phyloP scores from a whole-genome alignment of 495 filamentous ascomycete species.

The Massariosphaeria phaeospora region DNA sequence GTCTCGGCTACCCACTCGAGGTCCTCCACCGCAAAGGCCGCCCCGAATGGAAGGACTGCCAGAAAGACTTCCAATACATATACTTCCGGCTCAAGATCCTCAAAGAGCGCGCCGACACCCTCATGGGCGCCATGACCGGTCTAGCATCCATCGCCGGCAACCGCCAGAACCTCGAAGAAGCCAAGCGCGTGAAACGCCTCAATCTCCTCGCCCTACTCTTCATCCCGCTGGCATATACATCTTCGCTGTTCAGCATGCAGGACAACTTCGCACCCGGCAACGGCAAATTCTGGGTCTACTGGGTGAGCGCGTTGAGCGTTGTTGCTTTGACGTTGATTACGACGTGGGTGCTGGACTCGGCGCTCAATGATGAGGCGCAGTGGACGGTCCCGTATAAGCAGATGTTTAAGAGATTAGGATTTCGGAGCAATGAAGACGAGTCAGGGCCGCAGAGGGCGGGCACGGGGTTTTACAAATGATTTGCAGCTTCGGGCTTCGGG shows the following conservation, averaged over 20 bases:
- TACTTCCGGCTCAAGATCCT: slow-evolving; percentile 29
- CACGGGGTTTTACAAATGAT: slow-evolving; percentile 4
- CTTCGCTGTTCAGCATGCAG: slow-evolving; percentile 26
- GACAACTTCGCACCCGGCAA: slow-evolving; percentile 20
- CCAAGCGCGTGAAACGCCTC: slow-evolving; percentile 26
- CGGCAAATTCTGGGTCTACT: slow-evolving; percentile 29
- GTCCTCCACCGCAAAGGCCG: neutral
- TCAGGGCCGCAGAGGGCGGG: neutral
- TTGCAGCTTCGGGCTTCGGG: no score
- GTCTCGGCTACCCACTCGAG: slow-evolving; percentile 18
- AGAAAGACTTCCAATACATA: slow-evolving; percentile 29
- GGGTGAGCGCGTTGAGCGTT: slow-evolving; percentile 14
- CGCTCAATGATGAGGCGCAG: slow-evolving; percentile 23
- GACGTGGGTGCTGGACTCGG: slow-evolving; percentile 15
- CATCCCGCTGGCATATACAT: slow-evolving; percentile 26
- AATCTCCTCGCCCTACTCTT: slow-evolving; percentile 25
- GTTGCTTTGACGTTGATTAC: slow-evolving; percentile 12
- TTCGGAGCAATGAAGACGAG: neutral
- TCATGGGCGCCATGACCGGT: slow-evolving; percentile 31
- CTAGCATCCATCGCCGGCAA: slow-evolving; percentile 29
- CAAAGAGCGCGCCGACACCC: slow-evolving; percentile 26
- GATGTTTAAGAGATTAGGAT: no score
- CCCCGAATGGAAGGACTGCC: slow-evolving; percentile 11
- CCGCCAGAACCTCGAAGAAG: slow-evolving; percentile 30
- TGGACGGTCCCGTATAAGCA: slow-evolving; percentile 19